A percentile compares a stretch with the other conserved stretches of the same genome.
Conservation (phyloP, 495 filamentous ascomycete species). For the Chaetomium fimeti region DNA sequence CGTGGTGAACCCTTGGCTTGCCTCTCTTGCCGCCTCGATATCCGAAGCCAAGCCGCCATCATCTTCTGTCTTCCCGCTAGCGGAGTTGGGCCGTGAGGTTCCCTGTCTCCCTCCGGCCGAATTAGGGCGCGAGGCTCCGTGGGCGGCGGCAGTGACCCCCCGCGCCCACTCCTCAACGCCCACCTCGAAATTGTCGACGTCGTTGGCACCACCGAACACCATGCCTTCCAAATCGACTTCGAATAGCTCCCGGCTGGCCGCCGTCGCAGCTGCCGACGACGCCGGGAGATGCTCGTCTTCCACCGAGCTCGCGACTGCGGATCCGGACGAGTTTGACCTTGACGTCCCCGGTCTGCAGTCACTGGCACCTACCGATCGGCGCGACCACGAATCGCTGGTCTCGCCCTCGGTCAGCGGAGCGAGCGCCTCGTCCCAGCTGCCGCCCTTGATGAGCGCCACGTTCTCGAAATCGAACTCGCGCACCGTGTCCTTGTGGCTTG, state of each 20-base stretch:
- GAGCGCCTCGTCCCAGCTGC: conserved; percentile 73
- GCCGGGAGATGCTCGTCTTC: conserved; percentile 34
- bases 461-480: conserved; percentile 72
- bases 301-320: conserved; percentile 28
- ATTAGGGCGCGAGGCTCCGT: conserved; percentile 24
- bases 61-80: conserved; percentile 17
- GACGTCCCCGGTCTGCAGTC: conserved; percentile 28
- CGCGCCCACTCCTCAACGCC: conserved; percentile 50
- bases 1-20: conserved; percentile 45
- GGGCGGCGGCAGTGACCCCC: conserved; percentile 48
- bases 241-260: conserved; percentile 44
- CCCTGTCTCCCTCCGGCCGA: conserved; percentile 16
- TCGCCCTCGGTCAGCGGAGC: conserved; percentile 55
- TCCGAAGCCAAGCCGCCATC: conserved; percentile 41
- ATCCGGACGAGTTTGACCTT: conserved; percentile 27
- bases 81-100: conserved; percentile 6
- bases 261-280: conserved; percentile 45
- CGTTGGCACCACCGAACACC: conserved; percentile 37
- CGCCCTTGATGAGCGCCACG: conserved; percentile 57
- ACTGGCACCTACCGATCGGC: conserved; percentile 36
- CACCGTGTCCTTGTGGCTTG: conserved; percentile 59
- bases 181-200: conserved; percentile 35
- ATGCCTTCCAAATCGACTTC: conserved; percentile 42
- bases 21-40: conserved; percentile 43
- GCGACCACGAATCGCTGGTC: conserved; percentile 41